phyloP scores from a whole-genome alignment of 495 filamentous ascomycete genomes.

The Aspergillus saccharolyticus region DNA sequence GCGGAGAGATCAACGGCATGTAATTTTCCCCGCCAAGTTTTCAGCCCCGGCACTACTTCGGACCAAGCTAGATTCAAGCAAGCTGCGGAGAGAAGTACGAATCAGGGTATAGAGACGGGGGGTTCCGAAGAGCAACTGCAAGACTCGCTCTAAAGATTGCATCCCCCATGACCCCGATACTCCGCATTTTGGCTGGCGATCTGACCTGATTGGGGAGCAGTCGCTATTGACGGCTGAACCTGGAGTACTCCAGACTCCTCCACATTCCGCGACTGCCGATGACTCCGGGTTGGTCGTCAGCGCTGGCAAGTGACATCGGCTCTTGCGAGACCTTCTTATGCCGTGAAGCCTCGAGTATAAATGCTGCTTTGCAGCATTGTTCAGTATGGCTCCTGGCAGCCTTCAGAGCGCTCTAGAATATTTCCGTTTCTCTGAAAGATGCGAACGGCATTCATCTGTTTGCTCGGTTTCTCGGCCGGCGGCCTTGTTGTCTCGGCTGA shows the following conservation, averaged over 20 bases:
- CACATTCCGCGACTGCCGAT: not conserved
- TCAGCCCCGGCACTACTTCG: not conserved
- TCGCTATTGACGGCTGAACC: not conserved
- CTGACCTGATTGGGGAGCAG: not conserved
- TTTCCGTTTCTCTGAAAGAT: not conserved
- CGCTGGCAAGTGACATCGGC: not conserved
- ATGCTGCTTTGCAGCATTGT: not conserved
- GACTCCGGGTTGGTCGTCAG: not conserved
- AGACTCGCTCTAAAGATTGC: not conserved
- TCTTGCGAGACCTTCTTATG: not conserved
- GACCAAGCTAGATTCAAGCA: not conserved
- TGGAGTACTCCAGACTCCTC: not conserved
- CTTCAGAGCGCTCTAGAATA: not conserved
- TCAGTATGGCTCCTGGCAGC: not conserved
- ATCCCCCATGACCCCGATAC: not conserved
- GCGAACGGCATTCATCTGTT: not conserved
- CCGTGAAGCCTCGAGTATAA: not conserved
- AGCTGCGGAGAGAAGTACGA: not conserved
- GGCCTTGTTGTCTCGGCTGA: slow-evolving; percentile 8
- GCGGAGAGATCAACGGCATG: not conserved
- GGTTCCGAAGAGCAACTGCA: not conserved
- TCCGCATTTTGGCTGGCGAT: not conserved
- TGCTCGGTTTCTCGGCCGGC: slow-evolving; percentile 2
- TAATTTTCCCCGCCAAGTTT: not conserved
- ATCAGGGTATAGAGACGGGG: not conserved